Percentiles rank a stretch among this genome's conserved stretches.
phyloP scores from a whole-genome alignment of 805 yeast species.

The Candida hispaniensis region DNA sequence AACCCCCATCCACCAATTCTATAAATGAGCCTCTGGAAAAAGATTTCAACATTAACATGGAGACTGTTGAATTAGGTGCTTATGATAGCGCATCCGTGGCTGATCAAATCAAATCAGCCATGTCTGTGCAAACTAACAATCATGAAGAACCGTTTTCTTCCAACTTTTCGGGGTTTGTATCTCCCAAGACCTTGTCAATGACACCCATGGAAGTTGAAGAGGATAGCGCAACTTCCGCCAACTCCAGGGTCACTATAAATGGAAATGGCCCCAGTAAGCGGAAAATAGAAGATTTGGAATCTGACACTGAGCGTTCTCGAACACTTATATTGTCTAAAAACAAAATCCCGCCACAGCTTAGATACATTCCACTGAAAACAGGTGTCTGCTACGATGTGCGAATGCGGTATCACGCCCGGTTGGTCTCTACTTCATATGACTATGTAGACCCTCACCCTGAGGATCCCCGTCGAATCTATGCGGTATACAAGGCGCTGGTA shows the following conservation, averaged over 20 bases:
- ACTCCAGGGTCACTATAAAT: too few relatives aligned
- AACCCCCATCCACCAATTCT: too few relatives aligned
- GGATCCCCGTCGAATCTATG: slow-evolving; percentile 90
- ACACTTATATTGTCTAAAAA: slow-evolving; percentile 6
- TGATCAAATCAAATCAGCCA: slow-evolving; percentile 9
- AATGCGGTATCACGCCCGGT: slow-evolving; percentile 94
- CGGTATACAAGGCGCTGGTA: slow-evolving; percentile 86
- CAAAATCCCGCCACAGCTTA: slow-evolving; percentile 42
- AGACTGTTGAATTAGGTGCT: slow-evolving; percentile 10
- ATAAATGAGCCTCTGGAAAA: too few relatives aligned
- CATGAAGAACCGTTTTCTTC: slow-evolving; percentile 11
- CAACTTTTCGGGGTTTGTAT: too few relatives aligned
- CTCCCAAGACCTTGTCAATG: slow-evolving; percentile 12
- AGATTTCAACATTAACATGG: slow-evolving; percentile 15
- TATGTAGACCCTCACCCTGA: slow-evolving; percentile 99
- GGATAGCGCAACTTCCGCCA: too few relatives aligned
- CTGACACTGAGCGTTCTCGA: slow-evolving; percentile 11
- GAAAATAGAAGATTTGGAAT: slow-evolving; percentile 8
- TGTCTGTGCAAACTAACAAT: too few relatives aligned
- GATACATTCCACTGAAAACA: slow-evolving; percentile 68
- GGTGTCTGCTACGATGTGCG: slow-evolving; percentile 94
- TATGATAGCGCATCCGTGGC: slow-evolving; percentile 14
- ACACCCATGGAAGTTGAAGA: slow-evolving; percentile 6
- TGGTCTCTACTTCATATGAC: slow-evolving; percentile 82
- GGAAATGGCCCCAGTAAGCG: slow-evolving; percentile 25